Base-by-base conservation (phyloP, 495 filamentous ascomycete species). In the Aspergillus carlsbadensis region DNA sequence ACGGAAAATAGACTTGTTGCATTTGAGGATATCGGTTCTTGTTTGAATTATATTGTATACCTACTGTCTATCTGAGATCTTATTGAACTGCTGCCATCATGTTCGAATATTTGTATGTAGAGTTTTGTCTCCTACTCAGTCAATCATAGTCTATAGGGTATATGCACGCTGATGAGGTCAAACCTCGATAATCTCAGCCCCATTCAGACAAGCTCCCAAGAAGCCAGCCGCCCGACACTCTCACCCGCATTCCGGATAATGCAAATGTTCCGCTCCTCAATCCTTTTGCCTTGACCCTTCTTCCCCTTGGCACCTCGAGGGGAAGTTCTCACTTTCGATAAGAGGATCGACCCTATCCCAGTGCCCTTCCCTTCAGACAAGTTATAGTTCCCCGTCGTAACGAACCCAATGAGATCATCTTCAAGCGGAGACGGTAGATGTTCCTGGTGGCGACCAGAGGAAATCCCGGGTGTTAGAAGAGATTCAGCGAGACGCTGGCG, bases 391-490 rank as follows among this genome's bases (percentile, higher is more conserved):
- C 93, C 94, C 2, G 86, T 88, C 20, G 91, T 96, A 18, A 97
- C 86, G 66, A 96, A 98, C 0, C 94, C 94, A 36, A 98, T 88
- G 26, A 97, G 74, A 64, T 96, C 90, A 13, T 81, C 78, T 57
- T 89, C 88, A 1, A 73, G 70, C 0, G 94, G 94, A 5, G 89
- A 83, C 1, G 81, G 65, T 0, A 89, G 83, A 55, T 89, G 84
- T 0, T 78, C 78, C 18, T 78, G 64, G 5, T 71, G 74, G 31
- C 69, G 56, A 67, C 76, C 62, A 55, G 73, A 56, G 57, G 59
- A 48, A 11, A 43, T 17, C n/a, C 42, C 41, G 2, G 63, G 60
- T 2, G 70, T 60, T 29, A 84, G 52, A 7, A 89, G 74, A 3
- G 80, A 78, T 34, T 73, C 68, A 5, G 84, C 83, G 10, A 88